phyloP scores from a whole-genome alignment of 306 rosid genomes.

The Ziziphus jujuba region DNA sequence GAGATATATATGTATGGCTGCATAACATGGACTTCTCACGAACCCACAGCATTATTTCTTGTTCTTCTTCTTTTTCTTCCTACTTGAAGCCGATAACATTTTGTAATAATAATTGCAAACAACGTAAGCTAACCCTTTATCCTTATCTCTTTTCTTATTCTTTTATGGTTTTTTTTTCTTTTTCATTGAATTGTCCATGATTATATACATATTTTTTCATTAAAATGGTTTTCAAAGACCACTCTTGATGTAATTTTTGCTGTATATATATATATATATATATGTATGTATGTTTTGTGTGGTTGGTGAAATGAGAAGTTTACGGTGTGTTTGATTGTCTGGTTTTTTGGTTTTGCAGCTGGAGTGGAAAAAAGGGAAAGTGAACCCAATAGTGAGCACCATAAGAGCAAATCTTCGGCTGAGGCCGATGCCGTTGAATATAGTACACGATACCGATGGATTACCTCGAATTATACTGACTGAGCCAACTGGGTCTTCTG shows the following conservation, averaged over 20 bases:
- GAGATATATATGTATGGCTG: conserved; percentile 11
- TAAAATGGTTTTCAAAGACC: conserved; percentile 3
- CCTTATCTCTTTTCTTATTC: background rate
- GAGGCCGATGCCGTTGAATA: conserved; percentile 53
- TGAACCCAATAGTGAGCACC: conserved; percentile 42
- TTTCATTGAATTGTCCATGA: background rate
- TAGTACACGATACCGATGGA: conserved; percentile 48
- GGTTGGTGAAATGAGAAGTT: conserved; percentile 23
- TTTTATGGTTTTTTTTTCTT: background rate
- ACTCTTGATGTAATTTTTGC: conserved; percentile 2
- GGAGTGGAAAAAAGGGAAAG: conserved; percentile 52
- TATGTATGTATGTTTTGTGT: background rate
- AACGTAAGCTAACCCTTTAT: conserved; percentile 19
- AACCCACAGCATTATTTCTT: background rate
- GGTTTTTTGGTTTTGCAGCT: conserved; percentile 20
- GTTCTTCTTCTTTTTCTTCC: background rate
- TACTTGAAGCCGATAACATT: conserved; percentile 24
- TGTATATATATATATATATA: background rate
- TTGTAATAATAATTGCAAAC: background rate
- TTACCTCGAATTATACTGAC: conserved; percentile 52
- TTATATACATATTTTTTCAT: background rate
- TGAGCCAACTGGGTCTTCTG: conserved; percentile 68
- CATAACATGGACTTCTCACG: conserved; percentile 16
- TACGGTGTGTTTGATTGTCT: conserved; percentile 12
- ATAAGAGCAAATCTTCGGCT: conserved; percentile 29